Base-by-base conservation (phyloP, 192 early-diverging fungal genomes). In the Allomyces macrogynus region DNA sequence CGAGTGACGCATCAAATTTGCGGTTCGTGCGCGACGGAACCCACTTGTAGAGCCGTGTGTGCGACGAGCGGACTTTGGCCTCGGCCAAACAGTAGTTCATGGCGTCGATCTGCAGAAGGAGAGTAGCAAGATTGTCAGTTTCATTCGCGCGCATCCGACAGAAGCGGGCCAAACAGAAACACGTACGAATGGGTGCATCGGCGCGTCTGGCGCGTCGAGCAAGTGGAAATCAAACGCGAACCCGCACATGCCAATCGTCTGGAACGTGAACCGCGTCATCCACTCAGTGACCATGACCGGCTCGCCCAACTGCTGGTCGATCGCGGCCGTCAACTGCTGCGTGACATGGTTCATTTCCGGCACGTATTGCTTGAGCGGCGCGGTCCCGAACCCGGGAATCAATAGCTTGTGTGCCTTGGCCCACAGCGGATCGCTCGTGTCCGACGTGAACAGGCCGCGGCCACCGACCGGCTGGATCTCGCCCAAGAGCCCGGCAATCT, bases 181-280 rank as follows among this genome's bases (percentile, higher is more conserved):
- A 57, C 49, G 20, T 57, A 57, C 60, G 62, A 77, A 77, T 18
- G 76, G 69, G 62, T 77, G 76, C 40, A 64, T 42, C 5, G 60
- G 26, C 25, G 64, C 49, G 12, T 70, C 65, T 3, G 62, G n/a
- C 14, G 67, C 40, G 24, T 77, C 71, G 20, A 77, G 63, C 60
- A 79, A 57, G 24, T 73, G 62, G 61, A 84, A 82, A 26, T 77
- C 72, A 62, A 75, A 82, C 16, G 77, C 82, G 43, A 84, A 82
- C 7, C 82, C 82, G 25, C 79, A 69, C 10, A 62, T 40, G 22
- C 76, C 81, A 62, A 84, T 81, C 22, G 76, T 76, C 67, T 84
- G 77, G 57, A 84, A 73, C 22, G 82, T 76, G 23, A 81, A 66
- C 32, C 76, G 77, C 24, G 80, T 84, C 43, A 74, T 79, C 74